A percentile compares a stretch with the other conserved stretches of the same genome.
phyloP scores from a whole-genome alignment of 495 filamentous ascomycete genomes.

The Xylaria nigripes region DNA sequence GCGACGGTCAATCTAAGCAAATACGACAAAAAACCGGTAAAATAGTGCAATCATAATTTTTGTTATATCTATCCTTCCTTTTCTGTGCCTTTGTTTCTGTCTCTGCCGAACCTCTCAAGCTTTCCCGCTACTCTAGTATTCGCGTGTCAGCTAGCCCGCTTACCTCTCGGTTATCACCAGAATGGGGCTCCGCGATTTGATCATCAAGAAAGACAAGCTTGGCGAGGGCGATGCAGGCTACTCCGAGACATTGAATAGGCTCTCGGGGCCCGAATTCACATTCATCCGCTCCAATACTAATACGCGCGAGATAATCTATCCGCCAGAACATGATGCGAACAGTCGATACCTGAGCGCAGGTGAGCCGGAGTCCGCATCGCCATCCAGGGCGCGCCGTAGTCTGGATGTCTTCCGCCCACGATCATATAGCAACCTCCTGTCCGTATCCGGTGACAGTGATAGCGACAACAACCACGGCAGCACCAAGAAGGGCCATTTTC shows the following conservation, averaged over 20 bases:
- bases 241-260: slow-evolving; percentile 23
- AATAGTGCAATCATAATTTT: background rate
- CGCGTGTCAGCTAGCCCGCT: background rate
- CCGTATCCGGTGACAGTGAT: slow-evolving; percentile 31
- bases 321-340: slow-evolving; percentile 41
- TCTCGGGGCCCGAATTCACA: slow-evolving; percentile 59
- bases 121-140: background rate
- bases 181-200: slow-evolving; percentile 67
- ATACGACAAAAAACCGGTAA: background rate
- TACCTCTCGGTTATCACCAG: background rate
- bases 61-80: background rate
- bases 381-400: slow-evolving; percentile 21
- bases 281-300: slow-evolving; percentile 80
- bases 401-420: slow-evolving; percentile 29
- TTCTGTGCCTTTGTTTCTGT: background rate
- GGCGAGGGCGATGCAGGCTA: slow-evolving; percentile 29
- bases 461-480: slow-evolving; percentile 26
- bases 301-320: slow-evolving; percentile 65
- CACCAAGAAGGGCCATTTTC: slow-evolving; percentile 23
- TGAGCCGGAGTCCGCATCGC: slow-evolving; percentile 13
- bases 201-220: slow-evolving; percentile 59
- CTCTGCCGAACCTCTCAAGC: background rate
- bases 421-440: slow-evolving; percentile 41
- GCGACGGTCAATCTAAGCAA: background rate
- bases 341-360: slow-evolving; percentile 28